Conservation (phyloP, 768 basidiomycete genomes). For the Lactifluus hygrophoroides region DNA sequence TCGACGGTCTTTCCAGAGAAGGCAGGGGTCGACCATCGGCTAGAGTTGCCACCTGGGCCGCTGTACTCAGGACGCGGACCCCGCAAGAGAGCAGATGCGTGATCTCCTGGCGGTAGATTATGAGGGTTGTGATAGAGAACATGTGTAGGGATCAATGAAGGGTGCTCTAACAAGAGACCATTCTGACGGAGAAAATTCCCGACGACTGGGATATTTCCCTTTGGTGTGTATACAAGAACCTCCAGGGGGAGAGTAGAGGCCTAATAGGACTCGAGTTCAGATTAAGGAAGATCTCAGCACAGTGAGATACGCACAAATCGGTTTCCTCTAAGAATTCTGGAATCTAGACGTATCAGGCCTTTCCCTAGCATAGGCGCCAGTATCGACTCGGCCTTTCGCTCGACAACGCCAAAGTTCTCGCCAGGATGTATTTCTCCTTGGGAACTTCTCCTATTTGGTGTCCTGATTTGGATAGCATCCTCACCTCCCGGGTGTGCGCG, state of each 20-base stretch:
- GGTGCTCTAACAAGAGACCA: constrained; percentile 72
- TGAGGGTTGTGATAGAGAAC: constrained; percentile 87
- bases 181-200: constrained; percentile 63
- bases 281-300: constrained; percentile 18
- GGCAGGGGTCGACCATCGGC: constrained; percentile 49
- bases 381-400: constrained; percentile 73
- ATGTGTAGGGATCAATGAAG: constrained; percentile 45
- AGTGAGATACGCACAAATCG: constrained; percentile 43
- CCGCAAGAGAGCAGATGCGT: constrained; percentile 34
- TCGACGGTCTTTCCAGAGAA: constrained; percentile 74
- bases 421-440: constrained; percentile 48
- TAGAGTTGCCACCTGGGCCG: constrained; percentile 31
- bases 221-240: constrained; percentile 88
- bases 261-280: constrained; percentile 33
- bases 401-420: constrained; percentile 75
- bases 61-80: constrained; percentile 36
- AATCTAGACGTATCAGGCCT: constrained; percentile 74
- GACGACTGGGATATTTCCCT: constrained; percentile 82
- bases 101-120: constrained; percentile 66
- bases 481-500: constrained; percentile 39
- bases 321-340: constrained; percentile 58
- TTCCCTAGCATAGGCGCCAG: constrained; percentile 81
- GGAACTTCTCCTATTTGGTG: constrained; percentile 43
- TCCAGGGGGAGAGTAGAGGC: constrained; percentile 76
- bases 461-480: constrained; percentile 74